Evolutionary conservation across 75 land plant genomes (phyloP), one percentile per base, ranked within the genome.

Genomic region (Larix kaempferi): DNA sequence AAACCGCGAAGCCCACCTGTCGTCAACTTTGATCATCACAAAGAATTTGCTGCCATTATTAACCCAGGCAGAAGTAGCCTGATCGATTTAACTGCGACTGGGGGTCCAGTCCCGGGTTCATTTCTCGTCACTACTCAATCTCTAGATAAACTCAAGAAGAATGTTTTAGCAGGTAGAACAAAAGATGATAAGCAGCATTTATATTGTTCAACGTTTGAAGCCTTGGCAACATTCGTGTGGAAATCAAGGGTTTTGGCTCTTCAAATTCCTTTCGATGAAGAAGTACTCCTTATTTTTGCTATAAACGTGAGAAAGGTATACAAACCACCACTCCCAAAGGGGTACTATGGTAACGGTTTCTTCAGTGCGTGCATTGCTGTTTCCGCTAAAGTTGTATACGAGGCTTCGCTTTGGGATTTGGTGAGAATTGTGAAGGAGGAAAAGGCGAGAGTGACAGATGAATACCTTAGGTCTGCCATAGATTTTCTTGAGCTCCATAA

Each of bases 161-260:
- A 25, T 8, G 23, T 60, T 60, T 60, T 60, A 25, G 63, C 22
- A 60, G 63, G 8, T 0, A 44, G 23, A 8, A 60, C 8, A 0
- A 60, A 60, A 60, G 63, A 22, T 7, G 11, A 22, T 5, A 10
- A 6, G 8, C 6, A 60, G 22, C 8, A 7, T 44, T 44, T 44
- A 44, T 8, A 75, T 52, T 75, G 76, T 27, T 52, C 57, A 5
- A 75, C 26, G 1, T 75, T 75, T 26, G 76, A 75, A 56, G 76
- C 76, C 35, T 75, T 75, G 57, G 33, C 76, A 3, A 29, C 60
- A 56, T 56, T 75, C 57, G 64, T 75, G 64, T 75, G 76, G 76
- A 75, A 54, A 22, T 75, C 25, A 21, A 75, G 76, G 54, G 57
- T 56, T 56, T 55, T 13, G 19, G 76, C 76, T 0, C 49, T 54